Base-by-base conservation (phyloP, 2,329 filamentous ascomycete species). In the Fusarium sp. region DNA sequence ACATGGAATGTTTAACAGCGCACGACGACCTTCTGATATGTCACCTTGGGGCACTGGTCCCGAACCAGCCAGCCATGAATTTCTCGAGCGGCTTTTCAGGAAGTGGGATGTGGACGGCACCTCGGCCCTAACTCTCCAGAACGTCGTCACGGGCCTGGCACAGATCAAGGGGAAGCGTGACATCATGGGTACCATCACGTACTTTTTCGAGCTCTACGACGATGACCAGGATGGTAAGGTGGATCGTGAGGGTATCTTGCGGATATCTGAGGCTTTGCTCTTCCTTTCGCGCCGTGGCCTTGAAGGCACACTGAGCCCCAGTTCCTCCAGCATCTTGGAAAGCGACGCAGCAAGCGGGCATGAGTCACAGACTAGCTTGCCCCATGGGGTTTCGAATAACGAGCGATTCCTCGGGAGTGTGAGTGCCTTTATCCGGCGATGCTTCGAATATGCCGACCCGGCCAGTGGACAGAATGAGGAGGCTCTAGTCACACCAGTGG, bases 161-260 rank as follows among this genome's bases (percentile, higher is more conserved):
- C 89, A 92, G 13, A 93, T 99, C 75, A 98, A 97, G 79, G 95
- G 96, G 8, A 93, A 91, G 60, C 90, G 91, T 50, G 96, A 99
- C 79, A 97, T 99, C 71, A 97, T 99, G 95, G 93, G 93, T 29
- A 96, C 92, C 63, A 98, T 99, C 76, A 96, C 90, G 65, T 98
- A 98, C 80, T 98, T 99, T 79, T 99, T 99, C 74, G 93, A 97
- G 75, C 87, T 99, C 0, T 97, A 98, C 78, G 96, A 99, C 77
- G 95, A 99, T 71, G 91, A 95, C 74, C 87, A 89, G 1, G 93
- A 97, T 77, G 96, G 96, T 25, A 93, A 89, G 73, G 94, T 99
- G 5, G 96, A 98, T 75, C 89, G 96, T 10, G 96, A 99, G 79
- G 96, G 96, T 6, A 99, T 99, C 62, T 80, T 99, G 46, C 86